These are phyloP conservation scores for Stromatinia cepivora DNA, from an alignment of 2,329 filamentous ascomycete species.

Conservation along the genomic window DNA sequence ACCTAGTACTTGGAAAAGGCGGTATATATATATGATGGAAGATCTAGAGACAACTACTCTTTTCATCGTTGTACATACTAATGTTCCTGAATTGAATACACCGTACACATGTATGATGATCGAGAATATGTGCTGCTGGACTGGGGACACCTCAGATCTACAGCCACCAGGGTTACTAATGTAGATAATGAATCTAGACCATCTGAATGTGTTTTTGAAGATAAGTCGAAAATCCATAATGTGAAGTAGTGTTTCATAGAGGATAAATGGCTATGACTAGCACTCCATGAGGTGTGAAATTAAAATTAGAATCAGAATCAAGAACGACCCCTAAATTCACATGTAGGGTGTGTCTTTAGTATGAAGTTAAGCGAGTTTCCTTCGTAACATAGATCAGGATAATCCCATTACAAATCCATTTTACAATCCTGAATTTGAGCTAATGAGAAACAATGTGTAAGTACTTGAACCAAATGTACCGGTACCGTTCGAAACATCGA, in stretches of 20 bases:
- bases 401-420: too few species aligned
- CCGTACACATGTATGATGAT: not conserved
- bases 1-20: not conserved
- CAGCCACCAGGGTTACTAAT: too few species aligned
- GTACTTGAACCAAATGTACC: too few species aligned
- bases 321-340: not conserved
- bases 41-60: not conserved
- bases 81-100: not conserved
- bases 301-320: too few species aligned
- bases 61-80: not conserved
- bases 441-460: too few species aligned
- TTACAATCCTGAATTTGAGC: too few species aligned
- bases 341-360: not conserved
- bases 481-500: too few species aligned
- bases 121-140: not conserved
- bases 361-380: not conserved
- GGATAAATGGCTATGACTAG: not conserved
- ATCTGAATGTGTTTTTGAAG: not conserved
- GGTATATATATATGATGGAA: conserved; percentile 14
- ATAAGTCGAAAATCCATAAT: not conserved
- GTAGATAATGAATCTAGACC: not conserved
- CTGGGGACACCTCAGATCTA: not conserved
- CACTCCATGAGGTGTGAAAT: not conserved
- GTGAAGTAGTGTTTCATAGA: not conserved
- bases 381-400: too few species aligned